Conservation (phyloP, 192 early-diverging fungal genomes). For the Spinellus fusiger region DNA sequence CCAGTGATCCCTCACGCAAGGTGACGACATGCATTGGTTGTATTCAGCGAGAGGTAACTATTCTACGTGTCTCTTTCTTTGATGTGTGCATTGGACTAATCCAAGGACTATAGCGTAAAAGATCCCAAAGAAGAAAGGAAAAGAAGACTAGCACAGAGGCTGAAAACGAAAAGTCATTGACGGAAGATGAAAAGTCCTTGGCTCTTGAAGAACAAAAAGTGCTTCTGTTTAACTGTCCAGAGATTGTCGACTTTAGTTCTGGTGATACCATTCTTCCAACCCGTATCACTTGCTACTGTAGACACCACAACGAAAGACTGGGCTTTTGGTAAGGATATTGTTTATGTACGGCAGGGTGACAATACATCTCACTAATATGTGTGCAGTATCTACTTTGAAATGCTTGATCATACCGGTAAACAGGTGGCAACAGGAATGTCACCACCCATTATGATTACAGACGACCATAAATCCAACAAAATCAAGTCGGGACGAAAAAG, state of each 20-base stretch:
- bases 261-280: conserved; percentile 89
- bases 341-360: neutral
- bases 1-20: conserved; percentile 70
- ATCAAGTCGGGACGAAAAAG: conserved; percentile 36
- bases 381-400: conserved; percentile 66
- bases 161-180: neutral
- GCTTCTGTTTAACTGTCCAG: conserved; percentile 84
- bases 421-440: conserved; percentile 82
- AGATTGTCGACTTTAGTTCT: conserved; percentile 80
- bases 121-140: conserved; percentile 56
- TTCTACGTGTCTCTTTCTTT: neutral
- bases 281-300: conserved; percentile 96
- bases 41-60: conserved; percentile 65
- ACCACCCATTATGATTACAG: conserved; percentile 94
- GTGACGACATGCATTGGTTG: conserved; percentile 80
- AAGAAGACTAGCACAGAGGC: conserved; percentile 30
- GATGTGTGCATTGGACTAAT: neutral
- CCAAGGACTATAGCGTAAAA: conserved; percentile 38
- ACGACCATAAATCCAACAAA: conserved; percentile 91
- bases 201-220: conserved; percentile 73
- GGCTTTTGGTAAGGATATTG: conserved; percentile 63
- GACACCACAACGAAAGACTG: conserved; percentile 89
- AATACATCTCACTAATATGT: neutral
- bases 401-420: conserved; percentile 61
- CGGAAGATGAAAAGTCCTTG: conserved; percentile 55